Evolutionary conservation across 495 filamentous ascomycete species (phyloP), one percentile per base, ranked within the genome.

Genomic region (Penicillium samsonianum): DNA sequence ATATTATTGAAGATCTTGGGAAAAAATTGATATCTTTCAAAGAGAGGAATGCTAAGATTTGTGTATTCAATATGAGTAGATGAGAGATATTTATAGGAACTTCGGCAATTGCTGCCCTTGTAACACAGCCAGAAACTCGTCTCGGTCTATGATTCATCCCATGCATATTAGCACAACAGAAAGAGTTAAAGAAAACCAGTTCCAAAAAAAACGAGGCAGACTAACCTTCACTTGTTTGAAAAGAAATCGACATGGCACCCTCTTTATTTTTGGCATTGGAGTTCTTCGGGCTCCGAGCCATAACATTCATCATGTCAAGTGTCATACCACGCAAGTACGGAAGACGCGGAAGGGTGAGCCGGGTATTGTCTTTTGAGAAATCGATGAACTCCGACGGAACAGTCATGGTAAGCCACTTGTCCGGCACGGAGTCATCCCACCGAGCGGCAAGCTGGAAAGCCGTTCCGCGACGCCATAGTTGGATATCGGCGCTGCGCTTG

Each of bases 141-240:
- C 59, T 50, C 63, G 53, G 49, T 73, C 69, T 68, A 25, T 31
- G n/a, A 87, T 84, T 50, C 87, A 77, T 50, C 88, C 85, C 4
- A 81, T 52, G 46, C n/a, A 20, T 1, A 41, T 28, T 41, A 26
- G 53, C 50, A 51, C n/a, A 43, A 46, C 26, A n/a, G 16, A 9
- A 38, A 17, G 17, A 25, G n/a, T 40, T 22, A 31, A 20, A 54
- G 19, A 16, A 23, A 35, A 43, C 19, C 19, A 12, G 16, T 35
- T 43, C n/a, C 26, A 22, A 30, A 16, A 46, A 3, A 25, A 25
- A 37, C 2, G 1, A 20, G 14, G 7, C 14, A 17, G n/a, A 62
- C 62, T 62, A 12, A 74, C 74, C 72, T 59, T 60, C 45, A 10
- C 53, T 51, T 9, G 42, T 63, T 17, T 63, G 56, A 57, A 76